Evolutionary conservation across 2,329 filamentous ascomycete species (phyloP), one percentile per base, ranked within the genome.

Genomic region (Saccharata proteae): DNA sequence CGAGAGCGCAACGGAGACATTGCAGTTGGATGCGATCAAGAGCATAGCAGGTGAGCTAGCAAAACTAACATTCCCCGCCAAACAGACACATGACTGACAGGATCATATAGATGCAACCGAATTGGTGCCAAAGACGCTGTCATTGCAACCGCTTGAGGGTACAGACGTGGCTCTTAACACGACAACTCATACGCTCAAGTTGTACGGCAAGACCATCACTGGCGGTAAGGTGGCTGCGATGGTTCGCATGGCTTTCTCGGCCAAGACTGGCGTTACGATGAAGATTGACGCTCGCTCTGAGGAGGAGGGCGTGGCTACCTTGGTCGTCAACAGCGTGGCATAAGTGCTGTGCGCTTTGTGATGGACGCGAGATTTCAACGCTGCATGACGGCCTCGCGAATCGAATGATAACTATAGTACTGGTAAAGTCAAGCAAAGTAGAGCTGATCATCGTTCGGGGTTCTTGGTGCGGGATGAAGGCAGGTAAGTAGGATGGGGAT

Each of bases 31-130:
- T 48, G 80, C 80, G 44, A 76, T 90, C 50, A 93, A 92, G 75
- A 85, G 81, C 50, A 92, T 98, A 59, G 73, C 80, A 52, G 85
- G 85, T 92, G n/a, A n/a, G n/a, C n/a, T n/a, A n/a, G n/a, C n/a
- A n/a, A n/a, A n/a, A n/a, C n/a, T n/a, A n/a, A 74, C 49, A 77
- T 67, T 37, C 7, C 8, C 14, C 21, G n/a, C 12, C n/a, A 18
- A 15, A 17, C 18, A 8, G 13, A 9, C 20, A 3, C 10, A 21
- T 24, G 10, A n/a, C 40, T 20, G n/a, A 31, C 10, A 9, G 14
- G 24, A 7, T 15, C 12, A 10, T 18, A 12, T 55, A 82, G 90
- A 96, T 59, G 90, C 90, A 15, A 93, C 86, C 26, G 88, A 96
- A 57, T 77, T 90, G 62, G 71, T 98, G 37, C 72, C 81, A 49